These are phyloP conservation scores for Tuber brumale DNA, from an alignment of 495 filamentous ascomycete genomes.

Conservation along the genomic window DNA sequence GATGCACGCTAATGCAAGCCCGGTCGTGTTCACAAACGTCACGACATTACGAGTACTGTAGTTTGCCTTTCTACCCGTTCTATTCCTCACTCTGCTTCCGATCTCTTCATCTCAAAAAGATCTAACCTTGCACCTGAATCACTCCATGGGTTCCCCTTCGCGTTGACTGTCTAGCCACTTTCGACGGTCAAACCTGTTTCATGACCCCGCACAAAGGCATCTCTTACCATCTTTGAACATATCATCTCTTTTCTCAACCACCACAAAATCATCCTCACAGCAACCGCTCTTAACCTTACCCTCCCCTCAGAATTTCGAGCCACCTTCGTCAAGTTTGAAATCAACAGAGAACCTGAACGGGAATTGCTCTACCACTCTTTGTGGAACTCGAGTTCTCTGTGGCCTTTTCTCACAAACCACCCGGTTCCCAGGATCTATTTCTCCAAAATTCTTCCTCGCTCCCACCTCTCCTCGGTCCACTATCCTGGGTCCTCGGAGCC, in stretches of 20 bases:
- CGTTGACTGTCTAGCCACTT: constrained; percentile 42
- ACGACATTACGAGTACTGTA: no score
- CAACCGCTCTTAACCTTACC: neutral
- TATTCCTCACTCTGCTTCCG: neutral
- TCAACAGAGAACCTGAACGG: constrained; percentile 13
- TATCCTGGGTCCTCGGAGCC: constrained; percentile 87
- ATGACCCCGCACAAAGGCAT: constrained; percentile 10
- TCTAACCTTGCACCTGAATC: constrained; percentile 1
- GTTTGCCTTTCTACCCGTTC: no score
- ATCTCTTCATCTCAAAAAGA: neutral
- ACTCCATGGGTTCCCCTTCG: constrained; percentile 24
- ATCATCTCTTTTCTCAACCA: neutral
- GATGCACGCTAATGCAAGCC: no score
- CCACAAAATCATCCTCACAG: neutral
- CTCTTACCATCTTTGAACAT: constrained; percentile 8
- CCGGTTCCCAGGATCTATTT: constrained; percentile 96
- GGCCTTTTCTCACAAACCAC: constrained; percentile 48
- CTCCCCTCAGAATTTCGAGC: no score
- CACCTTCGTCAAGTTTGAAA: neutral
- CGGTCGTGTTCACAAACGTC: no score
- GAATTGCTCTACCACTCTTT: neutral
- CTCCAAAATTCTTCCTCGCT: constrained; percentile 68
- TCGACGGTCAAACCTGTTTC: constrained; percentile 21
- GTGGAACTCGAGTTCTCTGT: constrained; percentile 33
- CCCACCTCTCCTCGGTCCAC: constrained; percentile 88